Evolutionary conservation across 345 rosid genomes (phyloP).

Genomic region (Rhodamnia argentea): DNA sequence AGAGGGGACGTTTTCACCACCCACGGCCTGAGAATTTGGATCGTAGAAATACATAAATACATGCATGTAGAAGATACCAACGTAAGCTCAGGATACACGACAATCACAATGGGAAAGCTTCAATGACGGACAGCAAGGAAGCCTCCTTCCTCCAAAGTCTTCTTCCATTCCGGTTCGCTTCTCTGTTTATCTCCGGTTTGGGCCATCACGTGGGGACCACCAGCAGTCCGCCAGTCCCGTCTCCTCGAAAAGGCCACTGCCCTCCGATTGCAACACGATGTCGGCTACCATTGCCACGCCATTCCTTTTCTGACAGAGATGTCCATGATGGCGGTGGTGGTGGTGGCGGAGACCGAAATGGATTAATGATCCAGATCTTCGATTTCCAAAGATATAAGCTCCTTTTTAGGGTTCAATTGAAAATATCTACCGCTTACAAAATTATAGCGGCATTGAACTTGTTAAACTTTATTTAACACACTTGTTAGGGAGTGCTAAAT

Average conservation of each 20-base stretch:
- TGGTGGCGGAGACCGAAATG: background rate
- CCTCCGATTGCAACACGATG: conserved; percentile 3
- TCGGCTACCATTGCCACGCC: conserved; percentile 3
- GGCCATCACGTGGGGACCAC: conserved; percentile 8
- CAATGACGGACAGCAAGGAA: conserved; percentile 11
- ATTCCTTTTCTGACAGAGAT: background rate
- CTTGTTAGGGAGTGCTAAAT: too few relatives aligned
- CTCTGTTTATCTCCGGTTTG: conserved; percentile 9
- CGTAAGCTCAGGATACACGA: background rate
- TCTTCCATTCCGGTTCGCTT: conserved; percentile 16
- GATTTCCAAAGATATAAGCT: background rate
- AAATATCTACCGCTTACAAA: background rate
- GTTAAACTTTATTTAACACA: background rate
- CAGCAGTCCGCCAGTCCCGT: background rate
- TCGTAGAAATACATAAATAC: too few relatives aligned
- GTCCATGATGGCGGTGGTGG: background rate
- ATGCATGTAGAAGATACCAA: background rate
- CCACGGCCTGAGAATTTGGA: too few relatives aligned
- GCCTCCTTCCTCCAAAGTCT: conserved; percentile 14
- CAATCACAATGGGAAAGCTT: conserved; percentile 1
- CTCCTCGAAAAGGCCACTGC: background rate
- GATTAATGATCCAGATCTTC: background rate
- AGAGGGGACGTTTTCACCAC: background rate
- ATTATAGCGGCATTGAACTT: background rate
- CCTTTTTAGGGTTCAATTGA: background rate